Base-by-base conservation (phyloP, 2,329 filamentous ascomycete species). In the Chrysosporium queenslandicum region DNA sequence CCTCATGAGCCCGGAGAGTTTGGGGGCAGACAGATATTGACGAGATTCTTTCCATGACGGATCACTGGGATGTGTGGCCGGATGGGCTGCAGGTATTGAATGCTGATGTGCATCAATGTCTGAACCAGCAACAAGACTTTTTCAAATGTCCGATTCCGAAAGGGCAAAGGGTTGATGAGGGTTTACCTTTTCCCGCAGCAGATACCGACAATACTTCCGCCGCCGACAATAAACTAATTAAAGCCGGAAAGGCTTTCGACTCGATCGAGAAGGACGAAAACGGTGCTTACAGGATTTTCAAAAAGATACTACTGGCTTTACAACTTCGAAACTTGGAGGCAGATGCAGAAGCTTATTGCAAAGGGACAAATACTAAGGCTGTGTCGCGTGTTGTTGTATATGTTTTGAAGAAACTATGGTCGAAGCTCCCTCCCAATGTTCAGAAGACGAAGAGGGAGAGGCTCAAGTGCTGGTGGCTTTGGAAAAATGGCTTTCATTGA, bases 401-500 rank as follows among this genome's bases (percentile, higher is more conserved):
- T 25, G 39, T 41, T n/a, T 41, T 20, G 39, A 11, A 41, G 14
- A 41, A 41, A 11, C 20, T 23, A 3, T 41, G 39, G 39, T 41
- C 39, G 18, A 23, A 25, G 2, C 20, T 41, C 20, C 18, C 39
- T 41, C 21, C 20, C 11, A 25, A 12, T 23, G 39, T 23, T 4
- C 25, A 30, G 16, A 45, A 30, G 21, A 11, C 12, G 16, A 45
- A 45, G 41, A 45, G 23, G 41, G 41, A 45, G 12, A 45, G 30
- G 9, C 41, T 45, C 41, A 30, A 16, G 41, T 14, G 23, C 41
- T 45, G 41, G 41, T 14, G 41, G 2, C 23, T 29, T 30, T 25
- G 16, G 41, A 45, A 14, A 45, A 45, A 45, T 45, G 41, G 41
- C 41, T 45, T 45, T 45, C 41, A 45, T 25, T 45, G 23, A 20